Evolutionary conservation across 2,329 filamentous ascomycete genomes (phyloP).

Genomic region (Xylaria sp.): DNA sequence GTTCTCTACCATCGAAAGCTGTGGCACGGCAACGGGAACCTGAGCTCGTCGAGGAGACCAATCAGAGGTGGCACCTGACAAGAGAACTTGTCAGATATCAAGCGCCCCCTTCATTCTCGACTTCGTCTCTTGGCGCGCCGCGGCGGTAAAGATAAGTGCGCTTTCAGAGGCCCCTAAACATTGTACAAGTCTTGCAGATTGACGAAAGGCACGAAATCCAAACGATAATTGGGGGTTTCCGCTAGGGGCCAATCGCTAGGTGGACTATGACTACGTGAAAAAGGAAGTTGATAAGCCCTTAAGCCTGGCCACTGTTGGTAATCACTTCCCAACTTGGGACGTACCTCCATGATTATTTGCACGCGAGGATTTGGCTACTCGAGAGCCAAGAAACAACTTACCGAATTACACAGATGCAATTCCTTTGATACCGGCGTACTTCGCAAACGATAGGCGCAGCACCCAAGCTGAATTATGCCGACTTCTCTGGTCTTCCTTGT

Average conservation of each 20-base stretch:
- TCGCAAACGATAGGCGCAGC: slow-evolving; percentile 14
- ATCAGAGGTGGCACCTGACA: slow-evolving; percentile 29
- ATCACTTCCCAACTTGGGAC: slow-evolving; percentile 35
- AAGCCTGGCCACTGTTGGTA: slow-evolving; percentile 27
- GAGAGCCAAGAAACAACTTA: slow-evolving; percentile 9
- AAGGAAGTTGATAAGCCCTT: slow-evolving; percentile 37
- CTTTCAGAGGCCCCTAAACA: slow-evolving; percentile 8
- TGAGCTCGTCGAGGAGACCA: slow-evolving; percentile 24
- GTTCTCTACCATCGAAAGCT: slow-evolving; percentile 29
- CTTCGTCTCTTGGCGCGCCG: slow-evolving; percentile 27
- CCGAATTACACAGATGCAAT: neutral
- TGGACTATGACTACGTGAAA: slow-evolving; percentile 32
- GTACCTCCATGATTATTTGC: slow-evolving; percentile 17
- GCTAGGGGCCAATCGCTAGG: slow-evolving; percentile 20
- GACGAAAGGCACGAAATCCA: slow-evolving; percentile 26
- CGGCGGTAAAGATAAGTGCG: slow-evolving; percentile 34
- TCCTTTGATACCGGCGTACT: slow-evolving; percentile 1
- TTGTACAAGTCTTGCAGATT: slow-evolving; percentile 16
- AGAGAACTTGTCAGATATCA: slow-evolving; percentile 33
- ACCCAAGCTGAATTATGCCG: slow-evolving; percentile 5
- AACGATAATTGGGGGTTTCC: slow-evolving; percentile 24
- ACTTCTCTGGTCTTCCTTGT: neutral
- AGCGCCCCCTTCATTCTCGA: slow-evolving; percentile 21
- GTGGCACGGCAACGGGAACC: slow-evolving; percentile 30
- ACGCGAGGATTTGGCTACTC: slow-evolving; percentile 11